phyloP scores from a whole-genome alignment of 2,329 filamentous ascomycete species.

The Pseudogymnoascus sp. region DNA sequence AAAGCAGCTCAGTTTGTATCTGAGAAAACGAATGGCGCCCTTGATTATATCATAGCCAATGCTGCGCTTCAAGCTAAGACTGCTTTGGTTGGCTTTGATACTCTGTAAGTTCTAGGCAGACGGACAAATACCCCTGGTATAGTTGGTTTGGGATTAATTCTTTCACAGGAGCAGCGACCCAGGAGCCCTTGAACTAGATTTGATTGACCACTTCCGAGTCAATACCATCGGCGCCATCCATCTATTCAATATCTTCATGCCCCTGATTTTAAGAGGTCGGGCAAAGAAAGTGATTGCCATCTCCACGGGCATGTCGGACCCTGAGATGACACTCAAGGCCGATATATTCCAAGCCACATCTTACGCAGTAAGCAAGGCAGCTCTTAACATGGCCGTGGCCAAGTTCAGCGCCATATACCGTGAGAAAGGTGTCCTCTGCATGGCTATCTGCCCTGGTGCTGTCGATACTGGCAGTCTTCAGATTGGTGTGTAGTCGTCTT shows the following conservation, averaged over 20 bases:
- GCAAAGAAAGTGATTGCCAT: conserved; percentile 46
- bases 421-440: conserved; percentile 42
- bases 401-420: conserved; percentile 44
- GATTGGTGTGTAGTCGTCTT: conserved; percentile 15
- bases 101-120: conserved; percentile 28
- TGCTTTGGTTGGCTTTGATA: conserved; percentile 28
- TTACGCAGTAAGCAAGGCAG: conserved; percentile 45
- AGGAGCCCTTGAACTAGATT: conserved; percentile 29
- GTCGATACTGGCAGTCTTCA: conserved; percentile 35
- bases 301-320: conserved; percentile 39
- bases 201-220: conserved; percentile 30
- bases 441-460: conserved; percentile 42
- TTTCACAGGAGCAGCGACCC: conserved; percentile 18
- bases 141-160: conserved; percentile 12
- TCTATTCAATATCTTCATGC: conserved; percentile 43
- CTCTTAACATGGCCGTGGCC: conserved; percentile 42
- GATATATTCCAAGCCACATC: conserved; percentile 30
- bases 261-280: conserved; percentile 41
- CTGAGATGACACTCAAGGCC: conserved; percentile 33
- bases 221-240: conserved; percentile 47
- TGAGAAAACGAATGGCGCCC: conserved; percentile 30
- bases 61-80: conserved; percentile 30
- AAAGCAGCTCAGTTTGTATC: conserved; percentile 21
- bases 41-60: conserved; percentile 48
- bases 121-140: conserved; percentile 7